These are phyloP conservation scores for Rhizopogon salebrosus DNA, from an alignment of 768 basidiomycete species.

Conservation along the genomic window DNA sequence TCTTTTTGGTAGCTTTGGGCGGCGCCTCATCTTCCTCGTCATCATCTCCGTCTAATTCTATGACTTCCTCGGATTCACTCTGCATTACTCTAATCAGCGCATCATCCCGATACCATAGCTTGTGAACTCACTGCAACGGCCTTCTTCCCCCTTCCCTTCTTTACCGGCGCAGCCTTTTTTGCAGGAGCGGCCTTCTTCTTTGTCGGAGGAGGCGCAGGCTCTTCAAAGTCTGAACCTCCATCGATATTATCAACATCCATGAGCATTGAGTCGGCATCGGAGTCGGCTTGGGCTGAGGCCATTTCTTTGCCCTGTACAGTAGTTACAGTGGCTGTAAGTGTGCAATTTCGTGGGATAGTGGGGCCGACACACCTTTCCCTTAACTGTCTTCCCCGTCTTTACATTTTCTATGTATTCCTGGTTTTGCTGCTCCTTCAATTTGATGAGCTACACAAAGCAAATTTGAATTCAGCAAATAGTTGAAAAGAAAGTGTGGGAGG, in stretches of 20 bases:
- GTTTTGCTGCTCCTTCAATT: constrained; percentile 68
- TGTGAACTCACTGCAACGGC: constrained; percentile 28
- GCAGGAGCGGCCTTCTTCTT: constrained; percentile 37
- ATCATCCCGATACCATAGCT: not conserved
- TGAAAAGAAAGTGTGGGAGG: not conserved
- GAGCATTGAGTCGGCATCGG: constrained; percentile 71
- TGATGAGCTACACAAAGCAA: constrained; percentile 43
- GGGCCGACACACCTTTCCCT: constrained; percentile 37
- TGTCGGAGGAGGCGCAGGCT: constrained; percentile 33
- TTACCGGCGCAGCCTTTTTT: constrained; percentile 29
- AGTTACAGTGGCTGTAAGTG: not conserved
- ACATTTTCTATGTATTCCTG: constrained; percentile 51
- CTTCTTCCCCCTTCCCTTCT: constrained; percentile 53
- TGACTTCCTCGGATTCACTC: constrained; percentile 45
- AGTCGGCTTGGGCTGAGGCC: constrained; percentile 39
- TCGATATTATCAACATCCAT: constrained; percentile 72
- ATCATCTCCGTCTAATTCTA: constrained; percentile 53
- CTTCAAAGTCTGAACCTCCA: constrained; percentile 43
- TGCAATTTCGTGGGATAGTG: not conserved
- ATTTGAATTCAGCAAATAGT: constrained; percentile 1
- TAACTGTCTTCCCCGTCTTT: constrained; percentile 31
- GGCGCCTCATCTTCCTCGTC: constrained; percentile 44
- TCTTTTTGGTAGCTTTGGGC: constrained; percentile 47
- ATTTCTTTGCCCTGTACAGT: constrained; percentile 45
- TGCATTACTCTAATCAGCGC: constrained; percentile 8